phyloP scores from a whole-genome alignment of 768 basidiomycete genomes.

The Termitomyces sp. region DNA sequence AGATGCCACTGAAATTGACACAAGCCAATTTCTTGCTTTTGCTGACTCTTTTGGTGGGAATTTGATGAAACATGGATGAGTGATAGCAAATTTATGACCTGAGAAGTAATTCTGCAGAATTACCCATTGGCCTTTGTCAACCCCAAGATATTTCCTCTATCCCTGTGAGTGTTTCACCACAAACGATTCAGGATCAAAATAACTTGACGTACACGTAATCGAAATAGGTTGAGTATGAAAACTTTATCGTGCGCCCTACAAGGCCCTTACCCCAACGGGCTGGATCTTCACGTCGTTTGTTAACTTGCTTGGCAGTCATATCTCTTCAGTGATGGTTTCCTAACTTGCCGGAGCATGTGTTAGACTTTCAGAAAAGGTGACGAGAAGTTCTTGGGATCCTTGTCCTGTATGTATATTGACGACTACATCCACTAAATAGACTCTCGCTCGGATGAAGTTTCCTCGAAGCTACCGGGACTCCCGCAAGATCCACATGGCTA shows the following conservation, averaged over 20 bases:
- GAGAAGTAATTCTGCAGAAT: neutral
- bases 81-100: neutral
- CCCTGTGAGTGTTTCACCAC: neutral
- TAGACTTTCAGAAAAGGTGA: neutral
- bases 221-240: neutral
- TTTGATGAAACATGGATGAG: neutral
- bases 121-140: neutral
- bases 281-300: slow-evolving; percentile 12
- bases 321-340: neutral
- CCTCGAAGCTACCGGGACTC: slow-evolving; percentile 6
- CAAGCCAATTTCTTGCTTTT: neutral
- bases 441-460: neutral
- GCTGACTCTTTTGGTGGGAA: neutral
- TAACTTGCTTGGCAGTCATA: neutral
- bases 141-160: neutral
- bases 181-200: neutral
- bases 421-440: neutral
- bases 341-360: neutral
- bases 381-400: neutral
- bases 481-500: slow-evolving; percentile 27
- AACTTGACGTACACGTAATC: neutral
- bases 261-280: slow-evolving; percentile 15
- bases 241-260: neutral
- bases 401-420: neutral
- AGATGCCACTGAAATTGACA: neutral